A percentile compares a stretch with the other conserved stretches of the same genome.
phyloP scores from a whole-genome alignment of 1,284 basidiomycete species.

The Retiboletus flavoniger region DNA sequence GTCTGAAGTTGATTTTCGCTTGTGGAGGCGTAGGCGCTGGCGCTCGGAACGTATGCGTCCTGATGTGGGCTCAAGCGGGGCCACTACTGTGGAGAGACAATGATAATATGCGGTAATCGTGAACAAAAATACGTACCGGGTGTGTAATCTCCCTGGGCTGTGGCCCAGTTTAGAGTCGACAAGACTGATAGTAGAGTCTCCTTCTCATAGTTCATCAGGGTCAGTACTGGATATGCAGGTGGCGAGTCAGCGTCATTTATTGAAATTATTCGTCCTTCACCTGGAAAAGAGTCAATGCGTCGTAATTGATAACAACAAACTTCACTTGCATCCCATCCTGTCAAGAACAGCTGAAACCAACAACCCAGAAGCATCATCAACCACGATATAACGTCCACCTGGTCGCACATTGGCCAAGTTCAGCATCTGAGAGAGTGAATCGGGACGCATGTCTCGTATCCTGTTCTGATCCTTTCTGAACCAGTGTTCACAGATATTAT shows the following conservation, averaged over 20 bases:
- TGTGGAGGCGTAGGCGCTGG: conserved; percentile 66
- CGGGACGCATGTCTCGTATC: conserved; percentile 83
- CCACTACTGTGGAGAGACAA: conserved; percentile 43
- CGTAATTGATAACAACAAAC: neutral
- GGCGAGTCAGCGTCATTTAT: conserved; percentile 93
- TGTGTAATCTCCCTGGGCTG: conserved; percentile 77
- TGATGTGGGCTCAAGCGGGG: conserved; percentile 54
- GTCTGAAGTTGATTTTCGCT: conserved; percentile 65
- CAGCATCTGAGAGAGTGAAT: conserved; percentile 87
- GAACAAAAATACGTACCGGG: conserved; percentile 46
- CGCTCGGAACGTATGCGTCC: conserved; percentile 64
- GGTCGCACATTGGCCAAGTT: conserved; percentile 82
- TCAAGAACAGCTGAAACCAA: conserved; percentile 84
- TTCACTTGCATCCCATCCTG: conserved; percentile 72
- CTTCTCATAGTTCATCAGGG: conserved; percentile 83
- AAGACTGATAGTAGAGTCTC: conserved; percentile 56
- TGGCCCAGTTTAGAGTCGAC: conserved; percentile 86
- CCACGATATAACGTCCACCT: conserved; percentile 83
- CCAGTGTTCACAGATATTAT: conserved; percentile 90
- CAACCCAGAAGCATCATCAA: conserved; percentile 93
- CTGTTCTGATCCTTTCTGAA: conserved; percentile 78
- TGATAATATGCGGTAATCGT: neutral
- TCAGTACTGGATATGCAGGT: conserved; percentile 85
- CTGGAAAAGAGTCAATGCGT: conserved; percentile 37
- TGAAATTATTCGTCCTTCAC: conserved; percentile 78